Evolutionary conservation across 495 filamentous ascomycete genomes (phyloP).

Genomic region (Xylaria venustula): DNA sequence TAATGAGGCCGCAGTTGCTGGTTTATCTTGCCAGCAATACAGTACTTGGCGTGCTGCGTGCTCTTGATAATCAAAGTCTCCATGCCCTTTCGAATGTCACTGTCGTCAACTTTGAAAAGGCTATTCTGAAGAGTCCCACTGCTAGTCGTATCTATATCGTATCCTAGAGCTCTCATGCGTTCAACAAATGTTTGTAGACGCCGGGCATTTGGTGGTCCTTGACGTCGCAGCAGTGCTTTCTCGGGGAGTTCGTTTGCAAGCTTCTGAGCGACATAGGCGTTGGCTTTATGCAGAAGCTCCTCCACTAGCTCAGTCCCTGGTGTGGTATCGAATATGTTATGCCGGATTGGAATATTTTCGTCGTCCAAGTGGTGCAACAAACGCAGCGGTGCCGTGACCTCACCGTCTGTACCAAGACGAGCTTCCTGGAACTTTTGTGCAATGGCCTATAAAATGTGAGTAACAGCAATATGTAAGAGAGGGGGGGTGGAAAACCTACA

Average conservation of each 20-base stretch:
- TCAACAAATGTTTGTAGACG: slow-evolving; percentile 88
- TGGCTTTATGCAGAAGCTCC: slow-evolving; percentile 88
- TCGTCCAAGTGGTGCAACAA: slow-evolving; percentile 94
- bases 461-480: slow-evolving; percentile 18
- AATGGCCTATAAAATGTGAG: slow-evolving; percentile 54
- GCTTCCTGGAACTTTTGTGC: slow-evolving; percentile 85
- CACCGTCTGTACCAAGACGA: slow-evolving; percentile 73
- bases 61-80: slow-evolving; percentile 91
- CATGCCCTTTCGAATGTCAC: slow-evolving; percentile 91
- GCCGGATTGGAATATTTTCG: slow-evolving; percentile 93
- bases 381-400: slow-evolving; percentile 78
- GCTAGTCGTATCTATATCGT: slow-evolving; percentile 82
- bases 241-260: slow-evolving; percentile 77
- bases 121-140: slow-evolving; percentile 90
- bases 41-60: slow-evolving; percentile 96
- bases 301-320: slow-evolving; percentile 90
- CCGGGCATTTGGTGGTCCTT: slow-evolving; percentile 79
- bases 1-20: slow-evolving; percentile 82
- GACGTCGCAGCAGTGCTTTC: slow-evolving; percentile 87
- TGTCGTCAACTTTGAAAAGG: slow-evolving; percentile 84
- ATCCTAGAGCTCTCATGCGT: slow-evolving; percentile 87
- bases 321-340: slow-evolving; percentile 92
- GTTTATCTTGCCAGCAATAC: slow-evolving; percentile 69
- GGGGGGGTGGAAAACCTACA: slow-evolving; percentile 46
- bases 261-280: slow-evolving; percentile 83